Evolutionary conservation across 1,284 basidiomycete species (phyloP), one percentile per base, ranked within the genome.

Genomic region (Trichosporon sp.): DNA sequence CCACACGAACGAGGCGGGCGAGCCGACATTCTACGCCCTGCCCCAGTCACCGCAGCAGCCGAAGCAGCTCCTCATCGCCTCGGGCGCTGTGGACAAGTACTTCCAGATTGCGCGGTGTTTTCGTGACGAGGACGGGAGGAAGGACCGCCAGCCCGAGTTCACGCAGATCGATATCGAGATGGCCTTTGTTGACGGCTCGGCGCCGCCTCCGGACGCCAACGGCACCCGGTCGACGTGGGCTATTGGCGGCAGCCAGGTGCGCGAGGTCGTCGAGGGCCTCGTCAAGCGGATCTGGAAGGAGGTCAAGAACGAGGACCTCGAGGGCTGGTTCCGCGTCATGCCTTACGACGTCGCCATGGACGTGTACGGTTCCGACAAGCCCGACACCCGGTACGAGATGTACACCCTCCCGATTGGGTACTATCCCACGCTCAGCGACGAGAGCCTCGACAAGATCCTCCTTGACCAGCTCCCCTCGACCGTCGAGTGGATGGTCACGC

Each of bases 91-190:
- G 5, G 90, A 93, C 74, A 87, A 85, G 68, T 97, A 97, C 80
- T 97, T 88, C 80, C 94, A 97, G 79, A 85, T 97, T 63, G 95
- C 95, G 14, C 87, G 87, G 70, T 97, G 94, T 80, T 97, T 97
- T 84, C 86, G 95, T 44, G 94, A 97, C 78, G 95, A 97, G 78
- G 92, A 93, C 74, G 92, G 92, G 2, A 85, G 94, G 64, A 93
- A 90, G 79, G 94, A 97, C 80, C 86, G 94, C 31, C 95, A 97
- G 76, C 93, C 95, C 0, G 95, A 97, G 79, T 97, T 97, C 79
- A 97, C 95, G 21, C 94, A 97, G 81, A 84, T 97, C 68, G 95
- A 97, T 86, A 80, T 97, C 68, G 95, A 97, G 81, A 95, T 97
- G 91, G 92, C 90, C 2, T 97, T 91, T 79, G 89, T 96, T 27